Evolutionary conservation across 768 basidiomycete genomes (phyloP), one percentile per base, ranked within the genome.

Genomic region (Arthromyces matolae): DNA sequence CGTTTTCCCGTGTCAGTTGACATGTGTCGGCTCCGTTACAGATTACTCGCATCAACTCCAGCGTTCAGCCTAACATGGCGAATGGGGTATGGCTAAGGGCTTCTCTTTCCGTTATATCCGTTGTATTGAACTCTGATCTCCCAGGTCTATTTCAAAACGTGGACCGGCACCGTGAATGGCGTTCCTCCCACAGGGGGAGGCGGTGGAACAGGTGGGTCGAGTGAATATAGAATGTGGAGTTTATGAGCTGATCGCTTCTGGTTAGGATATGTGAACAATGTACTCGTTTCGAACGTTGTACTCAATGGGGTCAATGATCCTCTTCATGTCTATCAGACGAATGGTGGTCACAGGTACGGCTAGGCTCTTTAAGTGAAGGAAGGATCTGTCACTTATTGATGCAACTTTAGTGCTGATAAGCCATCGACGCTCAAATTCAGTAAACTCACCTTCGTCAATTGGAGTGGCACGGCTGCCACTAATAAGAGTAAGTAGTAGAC

Each of bases 131-230:
- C 13, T 29, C 23, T 32, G 18, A 28, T 42, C 23, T 43, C n/a
- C n/a, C n/a, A 79, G 78, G 71, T 78, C 5, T 80, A 79, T 60
- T 72, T 80, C 60, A 80, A 81, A 60, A 72, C 77, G 1, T 81
- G 78, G 78, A 71, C 71, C 24, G 77, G 73, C 2, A 66, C 71
- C 2, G 69, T 75, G 9, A 71, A 77, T 49, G 79, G 80, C 2
- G 60, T 61, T 8, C 80, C 80, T 6, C 79, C 79, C 1, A 79
- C 75, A 22, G 77, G 76, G 5, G 80, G 80, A 6, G 79, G 80
- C 10, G 80, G 76, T 14, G 80, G 76, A 9, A 55, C 67, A 44
- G 76, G 78, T 75, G 45, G n/a, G n/a, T 24, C 66, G 1, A 18
- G 18, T 16, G 16, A 9, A 12, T 16, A 7, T 24, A 18, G 5